Evolutionary conservation across 1,139 yeast species (phyloP).

Genomic region (Taphrina pruni): DNA sequence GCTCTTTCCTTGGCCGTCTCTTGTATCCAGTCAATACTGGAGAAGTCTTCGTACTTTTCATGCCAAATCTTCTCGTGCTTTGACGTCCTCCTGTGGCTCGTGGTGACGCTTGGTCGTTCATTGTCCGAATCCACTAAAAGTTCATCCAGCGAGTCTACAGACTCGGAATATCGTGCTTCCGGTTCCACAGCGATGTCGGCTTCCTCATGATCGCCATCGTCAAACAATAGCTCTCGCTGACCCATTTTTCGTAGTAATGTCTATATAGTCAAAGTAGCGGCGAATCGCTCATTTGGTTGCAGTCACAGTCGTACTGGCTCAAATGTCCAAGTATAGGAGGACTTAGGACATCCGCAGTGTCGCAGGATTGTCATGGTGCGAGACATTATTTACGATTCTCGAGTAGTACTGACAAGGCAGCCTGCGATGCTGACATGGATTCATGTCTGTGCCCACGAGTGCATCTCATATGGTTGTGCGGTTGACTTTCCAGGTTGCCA

Average conservation of each 20-base stretch:
- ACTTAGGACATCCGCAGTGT: neutral
- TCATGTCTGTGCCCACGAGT: no score
- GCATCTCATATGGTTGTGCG: no score
- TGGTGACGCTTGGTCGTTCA: neutral
- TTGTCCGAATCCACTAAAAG: slow-evolving; percentile 9
- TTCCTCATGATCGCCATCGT: slow-evolving; percentile 5
- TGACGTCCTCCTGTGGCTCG: neutral
- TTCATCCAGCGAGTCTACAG: slow-evolving; percentile 22
- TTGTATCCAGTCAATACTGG: slow-evolving; percentile 30
- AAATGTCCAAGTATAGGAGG: neutral
- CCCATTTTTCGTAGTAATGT: neutral
- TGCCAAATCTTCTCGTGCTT: slow-evolving; percentile 2
- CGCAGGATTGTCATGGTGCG: no score
- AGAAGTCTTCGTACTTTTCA: slow-evolving; percentile 19
- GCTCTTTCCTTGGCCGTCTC: slow-evolving; percentile 14
- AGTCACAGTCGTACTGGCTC: neutral
- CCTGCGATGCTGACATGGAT: no score
- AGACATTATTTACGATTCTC: no score
- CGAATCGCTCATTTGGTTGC: neutral
- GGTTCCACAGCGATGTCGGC: slow-evolving; percentile 7
- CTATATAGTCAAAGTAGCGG: no score
- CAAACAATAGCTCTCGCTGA: neutral
- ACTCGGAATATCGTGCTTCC: neutral
- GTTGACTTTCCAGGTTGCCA: no score
- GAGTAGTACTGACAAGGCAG: no score